These are phyloP conservation scores for Sporothrix sp. DNA, from an alignment of 2,329 filamentous ascomycete species.

Conservation along the genomic window DNA sequence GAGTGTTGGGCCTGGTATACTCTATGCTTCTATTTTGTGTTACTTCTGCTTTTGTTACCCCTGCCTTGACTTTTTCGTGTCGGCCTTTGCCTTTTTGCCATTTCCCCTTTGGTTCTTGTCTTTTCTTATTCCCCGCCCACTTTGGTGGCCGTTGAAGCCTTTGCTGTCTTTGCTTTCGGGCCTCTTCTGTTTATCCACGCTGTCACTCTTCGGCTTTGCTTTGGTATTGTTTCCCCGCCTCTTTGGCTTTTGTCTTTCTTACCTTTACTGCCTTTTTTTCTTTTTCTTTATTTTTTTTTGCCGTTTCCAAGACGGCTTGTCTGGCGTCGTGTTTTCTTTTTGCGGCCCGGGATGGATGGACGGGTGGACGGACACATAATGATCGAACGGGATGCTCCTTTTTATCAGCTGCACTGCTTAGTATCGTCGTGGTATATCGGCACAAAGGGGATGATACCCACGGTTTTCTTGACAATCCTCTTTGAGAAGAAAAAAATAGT, in stretches of 20 bases:
- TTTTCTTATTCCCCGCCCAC: slow-evolving; percentile 1
- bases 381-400: not conserved
- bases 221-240: not conserved
- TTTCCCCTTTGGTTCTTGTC: no score
- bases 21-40: not conserved
- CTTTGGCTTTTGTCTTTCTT: not conserved
- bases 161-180: not conserved
- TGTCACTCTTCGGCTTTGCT: no score
- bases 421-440: not conserved
- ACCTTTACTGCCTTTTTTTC: not conserved
- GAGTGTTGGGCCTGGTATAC: not conserved
- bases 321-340: not conserved
- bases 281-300: not conserved
- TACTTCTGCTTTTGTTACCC: not conserved
- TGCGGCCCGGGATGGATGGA: not conserved
- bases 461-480: not conserved
- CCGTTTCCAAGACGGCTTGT: not conserved
- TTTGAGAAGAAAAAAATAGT: not conserved
- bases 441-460: slow-evolving; percentile 12
- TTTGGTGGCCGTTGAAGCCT: not conserved
- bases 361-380: not conserved
- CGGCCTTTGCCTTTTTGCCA: no score
- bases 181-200: not conserved
- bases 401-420: not conserved
- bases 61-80: no score